Conservation (phyloP, 2,329 filamentous ascomycete genomes). For the Ophiostoma pallidulum region DNA sequence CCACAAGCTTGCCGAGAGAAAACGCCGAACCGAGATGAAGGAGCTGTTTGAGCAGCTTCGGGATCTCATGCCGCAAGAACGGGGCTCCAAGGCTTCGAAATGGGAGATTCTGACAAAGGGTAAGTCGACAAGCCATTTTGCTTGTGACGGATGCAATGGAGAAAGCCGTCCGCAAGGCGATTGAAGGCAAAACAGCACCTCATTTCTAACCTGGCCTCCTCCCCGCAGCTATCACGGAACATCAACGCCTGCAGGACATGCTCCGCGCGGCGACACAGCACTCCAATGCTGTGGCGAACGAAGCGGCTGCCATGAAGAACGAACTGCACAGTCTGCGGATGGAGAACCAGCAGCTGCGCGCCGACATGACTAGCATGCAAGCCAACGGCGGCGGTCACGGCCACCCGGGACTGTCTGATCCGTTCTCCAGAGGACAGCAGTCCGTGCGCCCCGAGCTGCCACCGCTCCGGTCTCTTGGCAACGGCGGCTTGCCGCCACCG, state of each 20-base stretch:
- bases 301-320: constrained; percentile 40
- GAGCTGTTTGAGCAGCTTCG: constrained; percentile 73
- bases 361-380: constrained; percentile 22
- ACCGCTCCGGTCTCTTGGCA: constrained; percentile 46
- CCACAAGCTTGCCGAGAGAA: constrained; percentile 77
- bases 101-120: constrained; percentile 85
- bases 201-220: no score
- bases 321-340: constrained; percentile 39
- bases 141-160: background rate
- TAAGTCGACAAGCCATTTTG: constrained; percentile 28
- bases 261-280: constrained; percentile 39
- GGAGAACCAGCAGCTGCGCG: constrained; percentile 39
- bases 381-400: constrained; percentile 16
- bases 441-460: constrained; percentile 41
- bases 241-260: constrained; percentile 44
- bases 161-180: no score
- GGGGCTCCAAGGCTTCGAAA: constrained; percentile 77
- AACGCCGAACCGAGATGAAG: constrained; percentile 81
- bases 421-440: constrained; percentile 21
- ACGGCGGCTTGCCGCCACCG: constrained; percentile 28
- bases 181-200: no score
- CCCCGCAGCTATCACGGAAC: constrained; percentile 52
- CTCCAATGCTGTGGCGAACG: constrained; percentile 31
- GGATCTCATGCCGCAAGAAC: constrained; percentile 68
- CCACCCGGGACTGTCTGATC: constrained; percentile 16